Evolutionary conservation across 2,329 filamentous ascomycete species (phyloP).

Genomic region (Trichoderma pleuroti): DNA sequence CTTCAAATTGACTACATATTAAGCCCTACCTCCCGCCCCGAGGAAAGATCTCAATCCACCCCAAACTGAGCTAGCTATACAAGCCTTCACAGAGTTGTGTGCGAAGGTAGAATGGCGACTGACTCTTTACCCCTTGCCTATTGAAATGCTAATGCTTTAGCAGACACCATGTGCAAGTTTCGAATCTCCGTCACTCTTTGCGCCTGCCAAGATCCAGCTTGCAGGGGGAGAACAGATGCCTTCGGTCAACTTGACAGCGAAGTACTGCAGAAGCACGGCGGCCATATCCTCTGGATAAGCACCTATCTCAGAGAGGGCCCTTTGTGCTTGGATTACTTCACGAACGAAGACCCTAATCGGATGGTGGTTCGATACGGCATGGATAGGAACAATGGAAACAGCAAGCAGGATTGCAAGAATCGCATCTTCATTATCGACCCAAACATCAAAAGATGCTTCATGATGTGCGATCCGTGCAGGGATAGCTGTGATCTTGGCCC

Average conservation of each 20-base stretch:
- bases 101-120: neutral
- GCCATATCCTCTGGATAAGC: constrained; percentile 8
- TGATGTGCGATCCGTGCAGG: neutral
- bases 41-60: too few species aligned
- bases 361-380: constrained; percentile 19
- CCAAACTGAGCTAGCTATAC: too few species aligned
- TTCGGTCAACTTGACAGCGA: neutral
- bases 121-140: neutral
- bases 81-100: neutral
- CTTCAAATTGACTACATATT: neutral
- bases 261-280: constrained; percentile 4
- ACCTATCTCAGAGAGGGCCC: constrained; percentile 7
- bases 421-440: constrained; percentile 1
- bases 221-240: neutral
- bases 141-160: neutral
- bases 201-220: neutral
- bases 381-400: constrained; percentile 18
- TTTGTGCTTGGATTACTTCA: constrained; percentile 17
- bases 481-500: neutral
- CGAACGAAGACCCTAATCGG: constrained; percentile 16
- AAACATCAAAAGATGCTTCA: neutral
- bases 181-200: constrained; percentile 1
- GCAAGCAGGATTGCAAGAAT: constrained; percentile 20
- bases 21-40: neutral
- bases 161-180: neutral